Evolutionary conservation across 192 early-diverging fungal species (phyloP).

Genomic region (Entomortierella beljakovae): DNA sequence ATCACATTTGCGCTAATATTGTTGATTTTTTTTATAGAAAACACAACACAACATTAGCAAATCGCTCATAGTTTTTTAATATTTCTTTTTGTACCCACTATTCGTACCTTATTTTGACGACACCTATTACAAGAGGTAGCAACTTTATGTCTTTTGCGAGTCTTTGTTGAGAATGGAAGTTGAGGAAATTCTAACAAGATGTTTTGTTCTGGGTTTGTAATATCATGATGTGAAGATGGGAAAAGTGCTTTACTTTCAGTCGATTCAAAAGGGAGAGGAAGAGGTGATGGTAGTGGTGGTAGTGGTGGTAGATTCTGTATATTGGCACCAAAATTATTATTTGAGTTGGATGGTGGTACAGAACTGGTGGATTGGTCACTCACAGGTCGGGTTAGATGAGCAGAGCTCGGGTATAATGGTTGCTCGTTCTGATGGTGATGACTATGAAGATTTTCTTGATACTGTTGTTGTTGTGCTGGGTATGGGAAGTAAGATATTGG

Average conservation of each 20-base stretch:
- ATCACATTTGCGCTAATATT: conserved; percentile 32
- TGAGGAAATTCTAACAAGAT: neutral
- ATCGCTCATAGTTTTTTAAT: neutral
- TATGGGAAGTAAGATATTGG: no score
- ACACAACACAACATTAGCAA: neutral
- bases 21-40: no score
- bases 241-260: neutral
- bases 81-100: neutral
- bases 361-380: no score
- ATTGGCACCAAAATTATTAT: no score
- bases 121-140: conserved; percentile 42
- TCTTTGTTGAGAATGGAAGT: neutral
- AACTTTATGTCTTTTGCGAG: conserved; percentile 39
- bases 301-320: neutral
- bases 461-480: no score
- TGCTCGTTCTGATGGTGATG: no score
- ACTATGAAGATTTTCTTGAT: no score
- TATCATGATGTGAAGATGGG: neutral
- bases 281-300: neutral
- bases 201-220: neutral
- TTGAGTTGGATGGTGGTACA: no score
- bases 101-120: conserved; percentile 44
- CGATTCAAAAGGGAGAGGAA: neutral
- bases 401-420: no score
- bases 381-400: no score